A percentile compares a stretch with the other conserved stretches of the same genome.
These are phyloP conservation scores for Protea cynaroides DNA, from an alignment of 164 flowering plant species.

Conservation along the genomic window DNA sequence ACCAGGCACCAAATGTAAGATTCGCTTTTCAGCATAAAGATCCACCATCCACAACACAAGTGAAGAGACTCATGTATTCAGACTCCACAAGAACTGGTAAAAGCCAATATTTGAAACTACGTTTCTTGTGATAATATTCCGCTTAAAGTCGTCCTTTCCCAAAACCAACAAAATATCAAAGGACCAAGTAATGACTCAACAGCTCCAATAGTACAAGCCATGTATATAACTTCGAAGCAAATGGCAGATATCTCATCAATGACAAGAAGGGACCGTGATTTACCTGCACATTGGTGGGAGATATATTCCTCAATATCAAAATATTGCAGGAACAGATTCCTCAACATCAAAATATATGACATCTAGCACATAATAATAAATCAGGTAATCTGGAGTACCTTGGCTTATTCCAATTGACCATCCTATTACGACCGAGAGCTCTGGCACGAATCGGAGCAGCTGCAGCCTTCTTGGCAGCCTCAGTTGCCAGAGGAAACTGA, in stretches of 20 bases:
- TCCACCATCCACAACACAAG: slow-evolving; percentile 2
- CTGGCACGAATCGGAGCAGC: slow-evolving; percentile 53
- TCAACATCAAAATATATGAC: neutral
- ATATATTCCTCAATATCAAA: neutral
- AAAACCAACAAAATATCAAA: slow-evolving; percentile 5
- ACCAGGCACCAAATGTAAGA: neutral
- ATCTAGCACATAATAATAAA: too few species aligned
- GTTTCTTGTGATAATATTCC: neutral
- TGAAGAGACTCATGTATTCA: neutral
- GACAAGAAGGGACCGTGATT: slow-evolving; percentile 30
- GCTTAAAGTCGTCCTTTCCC: slow-evolving; percentile 8
- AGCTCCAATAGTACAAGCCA: slow-evolving; percentile 3
- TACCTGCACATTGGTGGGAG: slow-evolving; percentile 39
- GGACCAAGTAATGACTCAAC: neutral
- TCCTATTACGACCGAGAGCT: slow-evolving; percentile 31
- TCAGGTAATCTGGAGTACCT: slow-evolving; percentile 37
- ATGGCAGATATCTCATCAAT: slow-evolving; percentile 22
- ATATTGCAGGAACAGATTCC: neutral
- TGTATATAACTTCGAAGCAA: slow-evolving; percentile 17
- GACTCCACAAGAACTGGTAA: neutral
- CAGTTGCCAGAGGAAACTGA: slow-evolving; percentile 67
- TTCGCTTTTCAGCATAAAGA: neutral
- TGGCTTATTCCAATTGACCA: slow-evolving; percentile 41
- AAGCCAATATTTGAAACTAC: neutral
- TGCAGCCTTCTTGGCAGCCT: slow-evolving; percentile 71